These are phyloP conservation scores for Cyberlindnera suaveolens DNA, from an alignment of 805 yeast species.

Conservation along the genomic window DNA sequence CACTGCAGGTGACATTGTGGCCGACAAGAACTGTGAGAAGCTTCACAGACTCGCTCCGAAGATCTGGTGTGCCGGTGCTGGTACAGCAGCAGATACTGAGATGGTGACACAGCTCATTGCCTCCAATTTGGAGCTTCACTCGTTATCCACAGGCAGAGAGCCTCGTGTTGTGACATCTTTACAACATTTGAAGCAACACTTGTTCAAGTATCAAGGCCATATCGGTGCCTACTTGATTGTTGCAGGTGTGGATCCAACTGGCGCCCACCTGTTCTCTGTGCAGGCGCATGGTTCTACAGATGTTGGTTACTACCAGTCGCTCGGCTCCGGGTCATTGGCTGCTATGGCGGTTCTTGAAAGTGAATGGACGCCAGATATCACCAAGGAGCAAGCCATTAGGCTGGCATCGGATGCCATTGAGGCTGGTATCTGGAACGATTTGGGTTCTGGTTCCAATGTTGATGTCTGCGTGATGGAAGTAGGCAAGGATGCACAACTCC, in stretches of 20 bases:
- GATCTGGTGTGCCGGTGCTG: constrained; percentile 99
- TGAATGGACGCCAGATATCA: constrained; percentile 72
- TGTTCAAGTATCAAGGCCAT: constrained; percentile 95
- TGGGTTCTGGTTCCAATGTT: constrained; percentile 97
- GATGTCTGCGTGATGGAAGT: constrained; percentile 95
- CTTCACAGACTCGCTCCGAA: constrained; percentile 83
- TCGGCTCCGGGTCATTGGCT: constrained; percentile 96
- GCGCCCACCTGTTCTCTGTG: constrained; percentile 85
- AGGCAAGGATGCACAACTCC: constrained; percentile 79
- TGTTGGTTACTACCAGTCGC: constrained; percentile 84
- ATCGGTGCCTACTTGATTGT: constrained; percentile 95
- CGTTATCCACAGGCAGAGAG: constrained; percentile 73
- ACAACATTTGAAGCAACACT: constrained; percentile 89
- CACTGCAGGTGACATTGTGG: constrained; percentile 92
- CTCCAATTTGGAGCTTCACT: constrained; percentile 86
- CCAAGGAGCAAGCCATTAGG: constrained; percentile 85
- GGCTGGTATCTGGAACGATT: constrained; percentile 98
- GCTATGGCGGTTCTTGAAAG: constrained; percentile 97
- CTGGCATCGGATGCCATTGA: constrained; percentile 90
- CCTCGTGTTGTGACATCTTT: constrained; percentile 93
- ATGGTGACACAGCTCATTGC: constrained; percentile 93
- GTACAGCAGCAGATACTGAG: constrained; percentile 99
- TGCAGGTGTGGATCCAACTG: constrained; percentile 97
- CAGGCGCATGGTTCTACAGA: constrained; percentile 99
- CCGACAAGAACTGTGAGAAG: constrained; percentile 97